A percentile compares a stretch with the other conserved stretches of the same genome.
phyloP scores from a whole-genome alignment of 1,139 yeast species.

The Debaryomycetaceae sp. region DNA sequence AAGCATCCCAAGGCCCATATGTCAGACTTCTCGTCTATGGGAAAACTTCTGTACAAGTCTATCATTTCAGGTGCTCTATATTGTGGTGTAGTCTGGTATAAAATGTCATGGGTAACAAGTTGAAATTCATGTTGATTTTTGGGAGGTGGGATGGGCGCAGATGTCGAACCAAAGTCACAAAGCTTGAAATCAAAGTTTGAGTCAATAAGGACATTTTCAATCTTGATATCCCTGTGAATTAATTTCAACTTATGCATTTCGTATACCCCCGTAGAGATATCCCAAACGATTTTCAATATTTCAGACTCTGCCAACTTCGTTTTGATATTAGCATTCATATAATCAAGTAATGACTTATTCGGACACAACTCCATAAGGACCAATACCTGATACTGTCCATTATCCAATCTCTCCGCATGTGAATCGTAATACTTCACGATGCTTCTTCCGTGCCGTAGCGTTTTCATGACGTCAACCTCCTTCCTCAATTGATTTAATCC shows the following conservation, averaged over 20 bases:
- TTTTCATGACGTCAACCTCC: conserved; percentile 81
- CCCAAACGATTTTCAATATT: conserved; percentile 63
- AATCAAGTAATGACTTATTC: conserved; percentile 66
- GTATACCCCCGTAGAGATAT: conserved; percentile 62
- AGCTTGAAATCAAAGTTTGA: conserved; percentile 70
- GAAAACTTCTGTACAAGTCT: conserved; percentile 76
- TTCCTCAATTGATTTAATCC: conserved; percentile 64
- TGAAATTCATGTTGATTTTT: conserved; percentile 62
- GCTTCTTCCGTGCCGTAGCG: conserved; percentile 50
- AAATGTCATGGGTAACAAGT: conserved; percentile 72
- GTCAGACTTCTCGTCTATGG: conserved; percentile 92
- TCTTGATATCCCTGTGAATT: conserved; percentile 90
- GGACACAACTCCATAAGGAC: conserved; percentile 79
- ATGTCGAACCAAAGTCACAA: conserved; percentile 94
- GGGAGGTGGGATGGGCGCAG: conserved; percentile 65
- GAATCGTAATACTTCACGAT: conserved; percentile 73
- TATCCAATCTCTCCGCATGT: conserved; percentile 63
- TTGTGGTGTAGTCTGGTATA: conserved; percentile 95
- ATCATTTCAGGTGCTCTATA: conserved; percentile 97
- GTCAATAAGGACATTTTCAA: conserved; percentile 88
- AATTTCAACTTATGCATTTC: conserved; percentile 66
- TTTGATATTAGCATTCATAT: conserved; percentile 67
- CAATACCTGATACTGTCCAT: conserved; percentile 65
- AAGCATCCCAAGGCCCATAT: conserved; percentile 96
- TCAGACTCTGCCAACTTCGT: conserved; percentile 62